These are phyloP conservation scores for Wilcoxina mikolae DNA, from an alignment of 495 filamentous ascomycete species.

Conservation along the genomic window DNA sequence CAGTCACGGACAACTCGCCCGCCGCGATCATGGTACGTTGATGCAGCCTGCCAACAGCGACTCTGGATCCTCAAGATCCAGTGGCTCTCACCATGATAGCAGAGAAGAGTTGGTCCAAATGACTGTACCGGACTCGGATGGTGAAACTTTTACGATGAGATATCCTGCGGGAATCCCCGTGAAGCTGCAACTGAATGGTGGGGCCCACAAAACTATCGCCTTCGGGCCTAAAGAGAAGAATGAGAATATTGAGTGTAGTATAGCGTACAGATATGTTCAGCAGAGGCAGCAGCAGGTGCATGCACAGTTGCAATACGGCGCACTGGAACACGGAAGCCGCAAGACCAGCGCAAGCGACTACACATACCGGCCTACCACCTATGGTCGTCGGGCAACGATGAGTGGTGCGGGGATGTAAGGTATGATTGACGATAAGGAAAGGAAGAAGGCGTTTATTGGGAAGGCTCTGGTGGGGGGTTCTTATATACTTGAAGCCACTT, in stretches of 20 bases:
- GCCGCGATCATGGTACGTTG: slow-evolving; percentile 22
- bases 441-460: background rate
- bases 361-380: slow-evolving; percentile 13
- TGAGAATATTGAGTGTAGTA: slow-evolving; percentile 23
- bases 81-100: slow-evolving; percentile 18
- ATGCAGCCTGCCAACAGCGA: slow-evolving; percentile 24
- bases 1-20: slow-evolving; percentile 17
- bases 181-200: slow-evolving; percentile 26
- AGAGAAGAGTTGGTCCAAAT: slow-evolving; percentile 21
- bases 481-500: too few species aligned
- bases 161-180: slow-evolving; percentile 25
- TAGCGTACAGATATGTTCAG: slow-evolving; percentile 26
- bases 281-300: slow-evolving; percentile 27
- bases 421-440: background rate
- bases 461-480: too few species aligned
- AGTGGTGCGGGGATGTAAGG: slow-evolving; percentile 4
- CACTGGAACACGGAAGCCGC: slow-evolving; percentile 21
- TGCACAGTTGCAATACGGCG: slow-evolving; percentile 22
- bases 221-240: slow-evolving; percentile 17
- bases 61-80: slow-evolving; percentile 23
- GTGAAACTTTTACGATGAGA: slow-evolving; percentile 25
- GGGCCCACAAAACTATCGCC: slow-evolving; percentile 8
- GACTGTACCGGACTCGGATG: slow-evolving; percentile 14
- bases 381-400: slow-evolving; percentile 5
- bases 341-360: slow-evolving; percentile 16